Evolutionary conservation across 352 stramenopile species (phyloP), one percentile per base, ranked within the genome.

Genomic region (Albugo laibachii): DNA sequence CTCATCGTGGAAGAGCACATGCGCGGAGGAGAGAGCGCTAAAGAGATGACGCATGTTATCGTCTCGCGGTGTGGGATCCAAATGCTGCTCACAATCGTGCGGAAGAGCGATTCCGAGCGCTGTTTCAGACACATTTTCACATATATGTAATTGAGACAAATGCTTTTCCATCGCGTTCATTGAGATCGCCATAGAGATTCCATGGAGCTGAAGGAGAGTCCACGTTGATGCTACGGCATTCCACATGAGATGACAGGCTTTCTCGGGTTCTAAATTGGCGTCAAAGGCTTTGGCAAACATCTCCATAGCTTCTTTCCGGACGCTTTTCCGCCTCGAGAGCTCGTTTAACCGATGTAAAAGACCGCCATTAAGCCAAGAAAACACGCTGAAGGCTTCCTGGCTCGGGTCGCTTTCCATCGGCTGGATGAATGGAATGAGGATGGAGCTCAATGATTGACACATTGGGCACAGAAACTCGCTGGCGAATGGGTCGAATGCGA

Each of bases 401-500:
- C 69, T 35, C 64, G 59, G 8, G 65, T 59, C 21, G 71, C 81
- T 21, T 83, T 55, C 50, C 49, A 61, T 78, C 38, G 80, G 59
- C 0, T 69, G 59, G 4, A 94, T 49, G 45, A 83, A 80, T 11
- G 83, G 83, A 24, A 95, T 64, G 1, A 94, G 61, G 59, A 91
- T 84, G n/a, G 87, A 95, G 53, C 79, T 92, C 13, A 95, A 64
- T 13, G 68, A 65, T 52, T 95, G 89, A 48, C 84, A 95, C 13
- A 95, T 55, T 4, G 84, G 84, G 41, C 84, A 95, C 13, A 95
- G 59, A 45, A 94, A 95, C 56, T 95, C 83, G 12, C 75, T 70
- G 41, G 76, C 74, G 36, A 83, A 54, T 0, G 86, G 70, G 45
- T 95, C 78, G 21, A 94, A 88, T 13, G 79, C 78, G 14, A 92